Base-by-base conservation (phyloP, 371 early-diverging fungal species). In the Polyrhizophydium stewartii region DNA sequence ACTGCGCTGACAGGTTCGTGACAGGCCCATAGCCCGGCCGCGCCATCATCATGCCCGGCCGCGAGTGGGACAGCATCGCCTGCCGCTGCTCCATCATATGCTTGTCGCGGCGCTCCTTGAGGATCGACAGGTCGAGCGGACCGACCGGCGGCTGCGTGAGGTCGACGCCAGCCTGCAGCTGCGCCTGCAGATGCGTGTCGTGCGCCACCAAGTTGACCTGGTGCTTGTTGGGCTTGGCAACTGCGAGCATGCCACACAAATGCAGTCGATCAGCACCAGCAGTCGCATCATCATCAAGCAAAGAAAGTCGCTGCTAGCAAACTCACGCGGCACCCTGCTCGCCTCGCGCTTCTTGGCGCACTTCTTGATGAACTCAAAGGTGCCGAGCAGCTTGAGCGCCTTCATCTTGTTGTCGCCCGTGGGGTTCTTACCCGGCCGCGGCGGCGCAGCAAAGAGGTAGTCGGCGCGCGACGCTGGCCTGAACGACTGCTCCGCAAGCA, bases 101-200 rank as follows among this genome's bases (percentile, higher is more conserved):
- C 21, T 87, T 73, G 51, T 92, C 92, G 22, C 90, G 76, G 32
- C 87, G 87, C 10, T 83, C 78, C 72, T 91, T 92, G 50, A 84
- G 72, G 51, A 78, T 59, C 62, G 85, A 83, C 43, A 94, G 69
- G 51, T 92, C 92, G 56, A 84, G 78, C 1, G 93, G 91, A 38
- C 64, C 62, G 27, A 83, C 67, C 22, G 85, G 82, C 24, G 65
- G 69, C 13, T 49, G 69, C 19, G 31, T 53, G 2, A 66, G 59
- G 60, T 71, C 72, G 16, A 76, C 65, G 9, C 74, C 77, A 25
- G 76, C 80, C 38, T 53, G 58, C 13, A 66, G 59, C 53, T 77
- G 77, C 22, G 75, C 57, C 55, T 69, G 69, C 49, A 65, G 62
- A 64, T 77, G 77, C 5, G 80, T 79, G n/a, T 79, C 77, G 59